Conservation (phyloP, 2,329 filamentous ascomycete genomes). For the Venturia asperata region DNA sequence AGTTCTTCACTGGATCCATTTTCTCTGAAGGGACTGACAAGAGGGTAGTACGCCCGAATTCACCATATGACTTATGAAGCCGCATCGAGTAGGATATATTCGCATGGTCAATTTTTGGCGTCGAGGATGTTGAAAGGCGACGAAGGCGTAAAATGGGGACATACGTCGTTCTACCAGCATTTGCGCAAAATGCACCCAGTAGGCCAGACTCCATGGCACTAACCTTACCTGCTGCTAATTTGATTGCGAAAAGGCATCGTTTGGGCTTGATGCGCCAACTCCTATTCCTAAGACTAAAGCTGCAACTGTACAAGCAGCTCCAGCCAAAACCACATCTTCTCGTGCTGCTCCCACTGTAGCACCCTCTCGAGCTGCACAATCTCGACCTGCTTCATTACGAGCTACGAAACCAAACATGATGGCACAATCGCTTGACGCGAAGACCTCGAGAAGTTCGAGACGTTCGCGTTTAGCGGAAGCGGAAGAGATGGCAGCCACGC, state of each 20-base stretch:
- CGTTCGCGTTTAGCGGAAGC: conserved; percentile 4
- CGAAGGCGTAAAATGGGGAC: conserved; percentile 39
- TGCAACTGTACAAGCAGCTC: neutral
- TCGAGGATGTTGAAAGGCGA: conserved; percentile 39
- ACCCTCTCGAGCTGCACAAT: neutral
- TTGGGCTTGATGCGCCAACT: conserved; percentile 18
- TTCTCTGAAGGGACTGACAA: neutral
- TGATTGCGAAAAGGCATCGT: neutral
- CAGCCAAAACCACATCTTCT: neutral
- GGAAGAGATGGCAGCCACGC: neutral
- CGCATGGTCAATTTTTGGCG: conserved; percentile 39
- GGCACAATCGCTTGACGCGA: neutral
- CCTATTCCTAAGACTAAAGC: neutral
- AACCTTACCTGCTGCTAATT: neutral
- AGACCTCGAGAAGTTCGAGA: conserved; percentile 1
- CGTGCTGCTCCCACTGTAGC: neutral
- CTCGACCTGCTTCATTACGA: conserved; percentile 5
- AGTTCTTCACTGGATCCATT: neutral
- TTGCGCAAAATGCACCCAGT: conserved; percentile 34
- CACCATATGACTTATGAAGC: conserved; percentile 26
- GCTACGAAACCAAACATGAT: conserved; percentile 1
- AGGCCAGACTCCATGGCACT: neutral
- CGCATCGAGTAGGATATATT: conserved; percentile 29
- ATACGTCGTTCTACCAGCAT: conserved; percentile 37
- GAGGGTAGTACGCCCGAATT: conserved; percentile 30